Conservation (phyloP, 805 yeast species). For the Cyberlindnera saturnus region DNA sequence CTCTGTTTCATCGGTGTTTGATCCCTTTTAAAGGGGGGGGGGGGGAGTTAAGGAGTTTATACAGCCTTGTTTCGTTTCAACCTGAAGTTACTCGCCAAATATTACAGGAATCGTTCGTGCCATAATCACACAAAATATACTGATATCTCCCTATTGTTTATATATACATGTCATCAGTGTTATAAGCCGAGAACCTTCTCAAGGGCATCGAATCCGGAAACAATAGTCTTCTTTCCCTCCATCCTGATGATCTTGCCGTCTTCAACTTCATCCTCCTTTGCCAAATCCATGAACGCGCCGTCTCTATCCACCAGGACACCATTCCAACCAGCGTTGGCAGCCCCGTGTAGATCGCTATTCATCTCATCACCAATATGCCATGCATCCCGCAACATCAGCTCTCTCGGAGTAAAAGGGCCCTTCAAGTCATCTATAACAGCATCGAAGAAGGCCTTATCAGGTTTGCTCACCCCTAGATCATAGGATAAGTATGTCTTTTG, state of each 20-base stretch:
- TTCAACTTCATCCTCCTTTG: constrained; percentile 8
- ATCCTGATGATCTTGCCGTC: constrained; percentile 2
- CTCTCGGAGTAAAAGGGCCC: constrained; percentile 15
- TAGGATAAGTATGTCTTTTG: constrained; percentile 46
- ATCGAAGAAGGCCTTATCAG: constrained; percentile 42
- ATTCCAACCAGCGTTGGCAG: constrained; percentile 54
- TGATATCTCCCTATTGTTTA: neutral
- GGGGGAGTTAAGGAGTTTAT: too few species aligned
- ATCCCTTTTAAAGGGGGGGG: too few species aligned
- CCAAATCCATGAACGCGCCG: neutral
- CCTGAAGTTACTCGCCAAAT: too few species aligned
- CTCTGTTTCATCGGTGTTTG: too few species aligned
- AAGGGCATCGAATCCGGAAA: constrained; percentile 5
- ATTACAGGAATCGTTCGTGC: too few species aligned
- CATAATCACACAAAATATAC: too few species aligned
- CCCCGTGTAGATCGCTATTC: constrained; percentile 47
- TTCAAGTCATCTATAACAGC: constrained; percentile 26
- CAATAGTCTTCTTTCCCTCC: constrained; percentile 9
- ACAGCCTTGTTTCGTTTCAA: too few species aligned
- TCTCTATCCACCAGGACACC: constrained; percentile 49
- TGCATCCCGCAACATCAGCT: constrained; percentile 21
- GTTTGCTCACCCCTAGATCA: constrained; percentile 49
- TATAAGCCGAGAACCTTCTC: constrained; percentile 6
- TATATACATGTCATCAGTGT: neutral
- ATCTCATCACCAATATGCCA: constrained; percentile 72